Conservation (phyloP, 352 stramenopile genomes). For the Globisporangium alternatum region DNA sequence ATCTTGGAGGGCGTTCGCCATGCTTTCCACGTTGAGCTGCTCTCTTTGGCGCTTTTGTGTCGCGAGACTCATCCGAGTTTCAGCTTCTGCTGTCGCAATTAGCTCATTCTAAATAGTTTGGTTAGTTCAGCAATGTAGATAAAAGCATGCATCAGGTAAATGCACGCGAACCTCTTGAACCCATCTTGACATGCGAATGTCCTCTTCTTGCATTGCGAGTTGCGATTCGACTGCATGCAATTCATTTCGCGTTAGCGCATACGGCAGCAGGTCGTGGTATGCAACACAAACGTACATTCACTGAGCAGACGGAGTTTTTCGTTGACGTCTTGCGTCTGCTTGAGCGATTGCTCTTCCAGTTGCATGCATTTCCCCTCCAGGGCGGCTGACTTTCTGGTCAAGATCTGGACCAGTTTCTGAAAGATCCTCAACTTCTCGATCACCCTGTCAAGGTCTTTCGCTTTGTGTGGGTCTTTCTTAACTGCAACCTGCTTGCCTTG, state of each 20-base stretch:
- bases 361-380: conserved; percentile 14
- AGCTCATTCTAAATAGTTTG: conserved; percentile 6
- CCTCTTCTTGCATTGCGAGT: conserved; percentile 12
- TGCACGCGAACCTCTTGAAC: conserved; percentile 2
- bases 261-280: too few species aligned
- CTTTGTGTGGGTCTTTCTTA: neutral
- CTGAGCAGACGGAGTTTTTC: neutral
- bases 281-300: neutral
- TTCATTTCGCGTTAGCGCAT: neutral
- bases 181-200: conserved; percentile 10
- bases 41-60: conserved; percentile 1
- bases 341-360: conserved; percentile 13
- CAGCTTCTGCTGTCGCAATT: conserved; percentile 3
- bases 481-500: neutral
- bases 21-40: neutral
- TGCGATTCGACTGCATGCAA: neutral
- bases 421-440: conserved; percentile 13
- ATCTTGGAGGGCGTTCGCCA: neutral
- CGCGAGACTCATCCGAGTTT: conserved; percentile 1
- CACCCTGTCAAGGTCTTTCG: conserved; percentile 9
- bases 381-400: conserved; percentile 3
- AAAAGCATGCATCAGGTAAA: neutral
- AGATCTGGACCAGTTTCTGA: conserved; percentile 13
- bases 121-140: neutral
- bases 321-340: neutral